phyloP scores from a whole-genome alignment of 2,329 filamentous ascomycete species.

The Fusarium domesticum region DNA sequence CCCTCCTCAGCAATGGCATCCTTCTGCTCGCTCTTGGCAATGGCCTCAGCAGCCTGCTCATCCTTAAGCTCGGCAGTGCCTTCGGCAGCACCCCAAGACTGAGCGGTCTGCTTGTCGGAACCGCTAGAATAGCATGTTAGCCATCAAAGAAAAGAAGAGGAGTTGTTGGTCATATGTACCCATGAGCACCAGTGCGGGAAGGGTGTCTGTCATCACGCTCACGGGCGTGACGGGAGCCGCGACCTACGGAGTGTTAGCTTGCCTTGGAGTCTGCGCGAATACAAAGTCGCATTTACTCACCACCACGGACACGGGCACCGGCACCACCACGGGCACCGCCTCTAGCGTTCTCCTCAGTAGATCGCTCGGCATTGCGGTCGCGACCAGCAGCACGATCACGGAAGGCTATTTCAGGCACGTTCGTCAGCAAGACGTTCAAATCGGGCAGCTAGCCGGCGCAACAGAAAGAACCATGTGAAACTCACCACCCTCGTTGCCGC shows the following conservation, averaged over 20 bases:
- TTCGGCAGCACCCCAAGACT: slow-evolving; percentile 83
- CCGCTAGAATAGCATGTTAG: slow-evolving; percentile 51
- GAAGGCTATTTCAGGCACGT: slow-evolving; percentile 62
- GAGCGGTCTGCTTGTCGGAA: slow-evolving; percentile 81
- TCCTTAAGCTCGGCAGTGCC: slow-evolving; percentile 84
- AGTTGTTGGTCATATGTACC: slow-evolving; percentile 39
- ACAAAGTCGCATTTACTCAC: slow-evolving; percentile 37
- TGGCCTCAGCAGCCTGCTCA: slow-evolving; percentile 85
- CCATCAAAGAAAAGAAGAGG: background rate
- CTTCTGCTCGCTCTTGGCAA: slow-evolving; percentile 81
- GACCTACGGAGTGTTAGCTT: slow-evolving; percentile 38
- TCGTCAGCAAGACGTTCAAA: slow-evolving; percentile 13
- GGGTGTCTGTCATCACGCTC: slow-evolving; percentile 57
- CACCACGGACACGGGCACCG: slow-evolving; percentile 60
- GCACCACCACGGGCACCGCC: slow-evolving; percentile 58
- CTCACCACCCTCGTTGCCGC: slow-evolving; percentile 86
- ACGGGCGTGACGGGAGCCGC: slow-evolving; percentile 52
- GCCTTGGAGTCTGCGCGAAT: background rate
- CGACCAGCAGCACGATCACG: slow-evolving; percentile 81
- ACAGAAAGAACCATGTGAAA: slow-evolving; percentile 9
- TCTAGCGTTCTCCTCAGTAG: slow-evolving; percentile 65
- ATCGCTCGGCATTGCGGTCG: slow-evolving; percentile 76
- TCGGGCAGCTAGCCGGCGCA: background rate
- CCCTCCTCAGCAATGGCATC: slow-evolving; percentile 57
- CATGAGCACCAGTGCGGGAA: slow-evolving; percentile 39